These are phyloP conservation scores for Chaetomium strumarium DNA, from an alignment of 2,329 filamentous ascomycete species.

Conservation along the genomic window DNA sequence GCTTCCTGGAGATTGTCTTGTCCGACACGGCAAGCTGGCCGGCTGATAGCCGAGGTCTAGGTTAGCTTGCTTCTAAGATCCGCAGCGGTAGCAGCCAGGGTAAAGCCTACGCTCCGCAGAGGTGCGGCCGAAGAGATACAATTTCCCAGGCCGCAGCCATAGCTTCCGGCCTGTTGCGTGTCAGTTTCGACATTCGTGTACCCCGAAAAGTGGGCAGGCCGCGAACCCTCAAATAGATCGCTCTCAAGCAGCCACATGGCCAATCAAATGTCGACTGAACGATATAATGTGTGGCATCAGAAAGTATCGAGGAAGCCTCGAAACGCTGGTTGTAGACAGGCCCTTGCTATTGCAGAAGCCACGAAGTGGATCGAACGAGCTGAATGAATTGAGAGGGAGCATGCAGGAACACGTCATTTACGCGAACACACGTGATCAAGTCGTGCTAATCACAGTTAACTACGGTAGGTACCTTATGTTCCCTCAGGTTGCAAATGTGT, in stretches of 20 bases:
- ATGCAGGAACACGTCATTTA: conserved; percentile 14
- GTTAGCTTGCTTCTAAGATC: background rate
- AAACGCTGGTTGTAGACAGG: background rate
- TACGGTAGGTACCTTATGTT: background rate
- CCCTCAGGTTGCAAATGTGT: too few relatives aligned
- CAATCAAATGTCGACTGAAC: background rate
- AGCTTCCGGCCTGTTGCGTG: conserved; percentile 55
- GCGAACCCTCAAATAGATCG: conserved; percentile 45
- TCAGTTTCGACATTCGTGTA: conserved; percentile 7
- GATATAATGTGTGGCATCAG: too few relatives aligned
- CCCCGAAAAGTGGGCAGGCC: background rate
- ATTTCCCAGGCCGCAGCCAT: conserved; percentile 82
- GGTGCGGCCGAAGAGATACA: conserved; percentile 79
- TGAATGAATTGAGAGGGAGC: background rate
- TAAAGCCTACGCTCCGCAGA: conserved; percentile 52
- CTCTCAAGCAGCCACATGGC: conserved; percentile 62
- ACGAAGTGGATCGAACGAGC: background rate
- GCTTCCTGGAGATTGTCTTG: conserved; percentile 81
- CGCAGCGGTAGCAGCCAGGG: background rate
- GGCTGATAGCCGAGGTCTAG: conserved; percentile 36
- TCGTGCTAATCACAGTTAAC: background rate
- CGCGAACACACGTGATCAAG: conserved; percentile 16
- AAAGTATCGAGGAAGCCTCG: too few relatives aligned
- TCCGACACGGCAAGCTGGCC: conserved; percentile 66
- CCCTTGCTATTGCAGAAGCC: background rate